A percentile compares a stretch with the other conserved stretches of the same genome.
These are phyloP conservation scores for Rhytidiadelphus loreus DNA, from an alignment of 225 moss, liverwort and hornwort species.

Conservation along the genomic window DNA sequence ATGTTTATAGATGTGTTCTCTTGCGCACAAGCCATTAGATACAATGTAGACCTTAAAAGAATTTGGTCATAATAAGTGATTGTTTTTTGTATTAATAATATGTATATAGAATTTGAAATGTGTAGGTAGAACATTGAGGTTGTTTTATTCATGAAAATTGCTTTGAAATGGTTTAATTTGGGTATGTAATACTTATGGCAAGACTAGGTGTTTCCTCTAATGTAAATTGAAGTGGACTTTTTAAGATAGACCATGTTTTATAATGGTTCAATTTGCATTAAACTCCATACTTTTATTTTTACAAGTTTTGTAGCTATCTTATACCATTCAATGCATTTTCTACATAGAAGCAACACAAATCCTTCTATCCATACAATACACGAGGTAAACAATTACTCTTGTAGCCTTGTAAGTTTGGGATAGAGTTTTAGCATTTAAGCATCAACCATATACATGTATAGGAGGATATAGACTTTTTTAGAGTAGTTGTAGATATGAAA, in stretches of 20 bases:
- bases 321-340: not conserved
- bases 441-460: not conserved
- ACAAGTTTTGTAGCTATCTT: too few species aligned
- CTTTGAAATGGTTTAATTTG: not conserved
- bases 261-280: not conserved
- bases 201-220: not conserved
- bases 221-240: not conserved
- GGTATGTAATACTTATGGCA: not conserved
- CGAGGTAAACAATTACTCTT: not conserved
- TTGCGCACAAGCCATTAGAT: not conserved
- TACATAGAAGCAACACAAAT: not conserved
- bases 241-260: not conserved
- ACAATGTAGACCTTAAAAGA: not conserved
- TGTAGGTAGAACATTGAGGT: not conserved
- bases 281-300: not conserved
- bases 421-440: not conserved
- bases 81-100: not conserved
- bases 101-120: not conserved
- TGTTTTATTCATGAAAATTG: not conserved
- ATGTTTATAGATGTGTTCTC: not conserved
- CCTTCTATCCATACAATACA: not conserved
- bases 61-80: not conserved
- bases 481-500: not conserved
- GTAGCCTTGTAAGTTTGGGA: not conserved
- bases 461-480: too few species aligned